Base-by-base conservation (phyloP, 345 rosid genomes). In the Acer campestre region DNA sequence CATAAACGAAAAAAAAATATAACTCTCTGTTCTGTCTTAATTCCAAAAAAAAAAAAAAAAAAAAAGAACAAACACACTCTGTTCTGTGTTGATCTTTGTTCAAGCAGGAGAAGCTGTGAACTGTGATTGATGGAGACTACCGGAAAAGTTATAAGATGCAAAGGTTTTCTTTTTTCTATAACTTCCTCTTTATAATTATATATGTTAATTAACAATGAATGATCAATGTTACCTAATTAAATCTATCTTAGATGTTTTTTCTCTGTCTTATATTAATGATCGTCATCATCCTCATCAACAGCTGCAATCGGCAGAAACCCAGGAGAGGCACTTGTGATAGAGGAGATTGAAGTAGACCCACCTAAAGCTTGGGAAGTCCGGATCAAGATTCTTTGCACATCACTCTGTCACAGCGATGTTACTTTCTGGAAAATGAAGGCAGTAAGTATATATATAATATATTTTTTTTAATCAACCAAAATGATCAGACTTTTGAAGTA, bases 361-460 rank as follows among this genome's bases (percentile, higher is more conserved):
- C 96, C 98, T 3, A 82, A 80, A 86, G 89, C 87, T 48, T 86
- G 81, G 75, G 98, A 91, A 78, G 92, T 91, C 38, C 81, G 96
- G 73, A 87, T 93, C 78, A 91, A 83, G 75, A 88, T 93, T 63
- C 35, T 93, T 49, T 91, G 97, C 82, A 90, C 93, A 44, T 87
- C 97, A 40, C 82, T 93, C 12, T 93, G 98, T 48, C 97, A 90
- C 78, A 74, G 71, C 7, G 98, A 91, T 75, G 17, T 90, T 62
- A 72, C 86, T 55, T 80, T 77, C 76, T 88, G 91, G 93, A 91
- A 88, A 46, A 11, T 68, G 69, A 67, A 82, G 17, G 2, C 11
- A 6, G 97, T 89, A 85, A 86, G 76, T 78, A 46, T 7, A 1
- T 10, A 6, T 18, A 0, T 11, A n/a, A n/a, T n/a, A n/a, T n/a